These are phyloP conservation scores for Pichia inconspicua DNA, from an alignment of 1,139 yeast species.

Conservation along the genomic window DNA sequence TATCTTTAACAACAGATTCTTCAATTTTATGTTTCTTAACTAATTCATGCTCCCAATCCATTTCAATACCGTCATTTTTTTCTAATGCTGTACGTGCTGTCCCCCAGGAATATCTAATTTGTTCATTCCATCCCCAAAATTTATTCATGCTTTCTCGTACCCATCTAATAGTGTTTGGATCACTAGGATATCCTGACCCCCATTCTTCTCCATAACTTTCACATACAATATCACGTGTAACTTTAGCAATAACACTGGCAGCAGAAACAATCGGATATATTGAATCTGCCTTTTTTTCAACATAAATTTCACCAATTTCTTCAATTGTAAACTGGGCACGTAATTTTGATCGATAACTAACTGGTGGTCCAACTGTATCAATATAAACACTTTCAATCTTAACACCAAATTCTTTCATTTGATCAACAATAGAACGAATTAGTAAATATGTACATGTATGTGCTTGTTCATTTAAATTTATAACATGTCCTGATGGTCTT, in stretches of 20 bases:
- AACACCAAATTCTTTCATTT: conserved; percentile 38
- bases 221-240: conserved; percentile 60
- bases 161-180: conserved; percentile 78
- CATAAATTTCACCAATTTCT: conserved; percentile 52
- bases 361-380: conserved; percentile 97
- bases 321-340: conserved; percentile 54
- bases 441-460: conserved; percentile 86
- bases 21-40: conserved; percentile 8
- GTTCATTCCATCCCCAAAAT: conserved; percentile 80
- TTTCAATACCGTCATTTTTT: conserved; percentile 37
- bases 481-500: conserved; percentile 45
- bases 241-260: conserved; percentile 96
- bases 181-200: conserved; percentile 95
- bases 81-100: conserved; percentile 72
- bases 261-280: conserved; percentile 90
- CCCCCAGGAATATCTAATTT: conserved; percentile 86
- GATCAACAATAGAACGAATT: conserved; percentile 52
- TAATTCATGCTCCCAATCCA: conserved; percentile 53
- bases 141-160: conserved; percentile 53
- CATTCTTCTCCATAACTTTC: conserved; percentile 29
- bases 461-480: conserved; percentile 90
- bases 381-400: conserved; percentile 61
- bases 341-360: conserved; percentile 69
- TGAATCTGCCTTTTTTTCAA: conserved; percentile 94
- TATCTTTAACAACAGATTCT: neutral